Conservation (phyloP, 176 grass and related monocot genomes). For the Cenchrus purpureus region DNA sequence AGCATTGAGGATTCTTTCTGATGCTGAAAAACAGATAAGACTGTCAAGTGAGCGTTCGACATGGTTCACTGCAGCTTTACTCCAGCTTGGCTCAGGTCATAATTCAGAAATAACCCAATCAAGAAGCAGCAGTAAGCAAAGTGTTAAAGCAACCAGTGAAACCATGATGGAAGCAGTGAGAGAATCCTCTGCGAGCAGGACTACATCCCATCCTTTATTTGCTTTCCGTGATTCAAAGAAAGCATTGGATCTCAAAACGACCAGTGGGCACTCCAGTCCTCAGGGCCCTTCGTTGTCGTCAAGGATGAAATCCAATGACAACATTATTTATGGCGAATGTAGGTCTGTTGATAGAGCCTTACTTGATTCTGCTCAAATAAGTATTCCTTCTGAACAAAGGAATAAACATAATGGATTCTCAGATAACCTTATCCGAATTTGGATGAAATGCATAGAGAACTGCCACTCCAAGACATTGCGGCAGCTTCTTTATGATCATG, state of each 20-base stretch:
- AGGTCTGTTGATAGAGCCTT: conserved; percentile 64
- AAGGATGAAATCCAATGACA: conserved; percentile 49
- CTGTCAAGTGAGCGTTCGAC: conserved; percentile 93
- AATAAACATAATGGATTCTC: conserved; percentile 40
- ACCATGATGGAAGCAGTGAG: conserved; percentile 50
- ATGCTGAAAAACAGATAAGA: conserved; percentile 95
- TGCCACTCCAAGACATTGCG: conserved; percentile 87
- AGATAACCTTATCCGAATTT: conserved; percentile 74
- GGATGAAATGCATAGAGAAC: conserved; percentile 79
- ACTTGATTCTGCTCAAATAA: conserved; percentile 45
- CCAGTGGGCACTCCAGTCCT: conserved; percentile 54
- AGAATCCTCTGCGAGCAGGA: conserved; percentile 60
- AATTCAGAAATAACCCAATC: conserved; percentile 75
- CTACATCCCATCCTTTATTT: conserved; percentile 52
- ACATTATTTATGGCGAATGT: conserved; percentile 46
- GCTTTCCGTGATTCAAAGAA: conserved; percentile 50
- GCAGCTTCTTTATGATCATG: conserved; percentile 76
- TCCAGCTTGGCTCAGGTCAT: conserved; percentile 89
- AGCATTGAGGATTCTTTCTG: conserved; percentile 94
- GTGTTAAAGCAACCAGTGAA: conserved; percentile 57
- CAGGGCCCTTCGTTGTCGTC: conserved; percentile 48
- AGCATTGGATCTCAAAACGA: conserved; percentile 47
- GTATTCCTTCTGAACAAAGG: conserved; percentile 56
- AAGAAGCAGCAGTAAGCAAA: conserved; percentile 64
- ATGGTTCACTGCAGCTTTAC: conserved; percentile 94